Conservation (phyloP, 495 filamentous ascomycete species). For the Cenococcum geophilum region DNA sequence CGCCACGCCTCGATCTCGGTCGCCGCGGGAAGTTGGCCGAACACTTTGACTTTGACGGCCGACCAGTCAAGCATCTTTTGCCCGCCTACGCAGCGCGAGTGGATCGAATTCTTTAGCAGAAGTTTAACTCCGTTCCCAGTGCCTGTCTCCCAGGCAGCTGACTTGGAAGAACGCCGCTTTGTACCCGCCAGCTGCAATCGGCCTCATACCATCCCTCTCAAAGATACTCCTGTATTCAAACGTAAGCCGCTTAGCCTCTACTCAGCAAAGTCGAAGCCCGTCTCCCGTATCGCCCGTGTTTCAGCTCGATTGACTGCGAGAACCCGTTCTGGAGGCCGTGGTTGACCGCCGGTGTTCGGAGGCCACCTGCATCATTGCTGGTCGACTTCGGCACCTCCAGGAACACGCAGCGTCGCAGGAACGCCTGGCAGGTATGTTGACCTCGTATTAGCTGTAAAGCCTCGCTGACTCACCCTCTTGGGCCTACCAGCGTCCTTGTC, state of each 20-base stretch:
- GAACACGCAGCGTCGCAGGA: neutral
- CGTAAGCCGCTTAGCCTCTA: neutral
- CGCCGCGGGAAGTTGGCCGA: neutral
- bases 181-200: constrained; percentile 1
- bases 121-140: constrained; percentile 2
- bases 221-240: neutral
- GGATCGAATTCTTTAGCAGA: constrained; percentile 4
- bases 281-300: neutral
- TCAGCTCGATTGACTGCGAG: constrained; percentile 12
- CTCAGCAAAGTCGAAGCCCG: neutral
- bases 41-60: neutral
- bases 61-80: neutral
- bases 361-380: constrained; percentile 10
- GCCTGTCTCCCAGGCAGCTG: constrained; percentile 3
- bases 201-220: constrained; percentile 1
- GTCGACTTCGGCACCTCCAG: neutral
- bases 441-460: neutral
- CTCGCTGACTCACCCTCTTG: constrained; percentile 19
- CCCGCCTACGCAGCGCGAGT: neutral
- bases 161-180: constrained; percentile 1
- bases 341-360: constrained; percentile 24
- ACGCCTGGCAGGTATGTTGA: constrained; percentile 19
- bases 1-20: neutral
- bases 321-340: constrained; percentile 19
- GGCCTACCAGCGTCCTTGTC: constrained; percentile 19